phyloP scores from a whole-genome alignment of 176 grass and related monocot genomes.

The Oryza officinalis region DNA sequence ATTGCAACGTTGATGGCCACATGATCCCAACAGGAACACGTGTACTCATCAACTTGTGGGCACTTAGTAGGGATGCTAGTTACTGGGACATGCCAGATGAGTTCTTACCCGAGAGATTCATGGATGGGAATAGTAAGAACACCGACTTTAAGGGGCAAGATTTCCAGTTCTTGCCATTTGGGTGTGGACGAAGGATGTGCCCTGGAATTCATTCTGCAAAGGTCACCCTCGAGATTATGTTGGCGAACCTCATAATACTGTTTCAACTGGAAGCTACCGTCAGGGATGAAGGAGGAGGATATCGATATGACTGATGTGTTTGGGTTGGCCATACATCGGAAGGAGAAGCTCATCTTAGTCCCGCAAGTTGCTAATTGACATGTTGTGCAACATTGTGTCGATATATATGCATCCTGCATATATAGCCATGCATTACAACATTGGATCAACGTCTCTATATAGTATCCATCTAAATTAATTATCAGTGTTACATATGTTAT shows the following conservation, averaged over 20 bases:
- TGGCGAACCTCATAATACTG: slow-evolving; percentile 34
- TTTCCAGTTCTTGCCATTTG: slow-evolving; percentile 34
- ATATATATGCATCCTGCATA: too few species aligned
- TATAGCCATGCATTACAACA: too few species aligned
- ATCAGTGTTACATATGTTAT: too few species aligned
- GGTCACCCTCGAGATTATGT: slow-evolving; percentile 25
- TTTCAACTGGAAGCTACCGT: slow-evolving; percentile 42
- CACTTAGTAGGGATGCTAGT: slow-evolving; percentile 17
- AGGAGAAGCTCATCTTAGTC: slow-evolving; percentile 33
- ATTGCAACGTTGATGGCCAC: too few species aligned
- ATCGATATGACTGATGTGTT: slow-evolving; percentile 42
- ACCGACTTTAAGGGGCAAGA: slow-evolving; percentile 24
- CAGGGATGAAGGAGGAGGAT: slow-evolving; percentile 13
- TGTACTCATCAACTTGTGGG: slow-evolving; percentile 3
- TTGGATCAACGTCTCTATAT: too few species aligned
- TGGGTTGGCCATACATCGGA: slow-evolving; percentile 23
- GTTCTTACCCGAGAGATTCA: slow-evolving; percentile 45
- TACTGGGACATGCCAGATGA: slow-evolving; percentile 29
- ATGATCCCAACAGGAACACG: slow-evolving; percentile 10
- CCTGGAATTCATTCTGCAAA: slow-evolving; percentile 23
- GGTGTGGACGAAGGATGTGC: slow-evolving; percentile 35
- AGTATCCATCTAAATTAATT: too few species aligned
- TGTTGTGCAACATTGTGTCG: too few species aligned
- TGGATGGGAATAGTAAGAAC: background rate
- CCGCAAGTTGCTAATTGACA: background rate